phyloP scores from a whole-genome alignment of 2,329 filamentous ascomycete species.

The Pseudogymnoascus sp. region DNA sequence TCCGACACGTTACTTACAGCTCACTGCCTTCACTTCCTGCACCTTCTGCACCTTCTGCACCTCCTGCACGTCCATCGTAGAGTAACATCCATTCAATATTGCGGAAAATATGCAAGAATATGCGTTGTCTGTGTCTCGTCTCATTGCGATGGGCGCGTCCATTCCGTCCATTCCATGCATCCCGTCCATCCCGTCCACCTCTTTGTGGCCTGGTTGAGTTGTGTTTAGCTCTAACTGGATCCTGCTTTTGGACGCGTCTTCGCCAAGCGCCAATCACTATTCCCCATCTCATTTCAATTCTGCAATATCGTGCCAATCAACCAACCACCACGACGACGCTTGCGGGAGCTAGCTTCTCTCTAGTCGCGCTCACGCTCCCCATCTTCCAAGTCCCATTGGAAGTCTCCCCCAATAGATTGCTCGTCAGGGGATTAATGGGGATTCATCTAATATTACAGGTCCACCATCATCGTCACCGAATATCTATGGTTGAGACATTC shows the following conservation, averaged over 20 bases:
- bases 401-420: background rate
- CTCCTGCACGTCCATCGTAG: background rate
- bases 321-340: background rate
- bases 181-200: background rate
- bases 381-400: background rate
- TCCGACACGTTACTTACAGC: background rate
- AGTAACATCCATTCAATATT: background rate
- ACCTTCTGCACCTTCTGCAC: background rate
- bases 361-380: background rate
- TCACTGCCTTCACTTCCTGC: background rate
- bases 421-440: background rate
- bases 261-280: conserved; percentile 7
- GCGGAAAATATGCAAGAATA: conserved; percentile 3
- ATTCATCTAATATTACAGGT: conserved; percentile 5
- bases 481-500: background rate
- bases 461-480: background rate
- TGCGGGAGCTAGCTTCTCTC: background rate
- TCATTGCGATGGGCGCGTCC: background rate
- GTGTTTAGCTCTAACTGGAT: conserved; percentile 6
- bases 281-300: background rate
- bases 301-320: background rate
- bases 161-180: background rate
- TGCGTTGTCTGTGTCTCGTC: background rate
- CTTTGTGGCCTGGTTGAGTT: conserved; percentile 2
- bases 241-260: background rate